phyloP scores from a whole-genome alignment of 1,284 basidiomycete genomes.

The Cryptococcus sp. region DNA sequence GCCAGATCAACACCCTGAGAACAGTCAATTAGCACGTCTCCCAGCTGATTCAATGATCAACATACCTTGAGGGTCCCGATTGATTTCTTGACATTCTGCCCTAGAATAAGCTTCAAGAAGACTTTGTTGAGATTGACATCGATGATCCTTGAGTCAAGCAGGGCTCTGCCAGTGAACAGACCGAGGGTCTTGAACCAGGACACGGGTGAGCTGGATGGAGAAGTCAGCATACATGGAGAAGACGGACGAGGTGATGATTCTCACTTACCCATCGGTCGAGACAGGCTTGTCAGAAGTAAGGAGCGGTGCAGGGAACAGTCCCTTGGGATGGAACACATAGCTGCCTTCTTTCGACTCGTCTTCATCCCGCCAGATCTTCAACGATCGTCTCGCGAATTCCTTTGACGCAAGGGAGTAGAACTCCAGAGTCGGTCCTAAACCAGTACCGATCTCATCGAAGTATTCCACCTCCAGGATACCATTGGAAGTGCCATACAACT shows the following conservation, averaged over 20 bases:
- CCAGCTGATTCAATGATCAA: constrained; percentile 1
- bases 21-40: not conserved
- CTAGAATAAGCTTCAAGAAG: constrained; percentile 85
- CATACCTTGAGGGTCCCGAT: constrained; percentile 76
- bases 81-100: constrained; percentile 77
- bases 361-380: constrained; percentile 88
- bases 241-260: not conserved
- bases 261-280: constrained; percentile 19
- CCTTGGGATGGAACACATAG: constrained; percentile 78
- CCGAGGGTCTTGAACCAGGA: constrained; percentile 88
- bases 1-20: constrained; percentile 73
- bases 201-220: constrained; percentile 51
- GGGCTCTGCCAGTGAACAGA: constrained; percentile 95
- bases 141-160: constrained; percentile 96
- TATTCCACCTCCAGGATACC: constrained; percentile 97
- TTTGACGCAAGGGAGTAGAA: constrained; percentile 93
- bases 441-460: constrained; percentile 98
- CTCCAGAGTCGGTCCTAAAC: constrained; percentile 95
- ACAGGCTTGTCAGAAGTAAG: constrained; percentile 58
- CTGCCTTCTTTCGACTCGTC: constrained; percentile 65
- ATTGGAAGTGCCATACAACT: constrained; percentile 85
- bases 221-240: not conserved
- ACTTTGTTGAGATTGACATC: constrained; percentile 91
- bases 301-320: constrained; percentile 87
- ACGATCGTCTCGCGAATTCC: constrained; percentile 83